phyloP scores from a whole-genome alignment of 2,329 filamentous ascomycete species.

The Helotiales sp. region DNA sequence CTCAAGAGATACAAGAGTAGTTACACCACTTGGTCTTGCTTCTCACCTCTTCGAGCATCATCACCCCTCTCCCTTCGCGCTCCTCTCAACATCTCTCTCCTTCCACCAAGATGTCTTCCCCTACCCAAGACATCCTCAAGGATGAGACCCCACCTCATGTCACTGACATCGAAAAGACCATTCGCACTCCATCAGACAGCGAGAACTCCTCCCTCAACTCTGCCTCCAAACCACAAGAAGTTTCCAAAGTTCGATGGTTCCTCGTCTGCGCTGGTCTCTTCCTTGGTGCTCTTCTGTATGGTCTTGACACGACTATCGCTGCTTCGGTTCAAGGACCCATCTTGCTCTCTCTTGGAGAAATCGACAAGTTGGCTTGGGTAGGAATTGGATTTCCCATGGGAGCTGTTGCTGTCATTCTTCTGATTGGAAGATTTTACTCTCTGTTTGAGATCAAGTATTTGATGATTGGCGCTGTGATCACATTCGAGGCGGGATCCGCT shows the following conservation, averaged over 20 bases:
- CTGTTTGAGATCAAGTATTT: slow-evolving; percentile 31
- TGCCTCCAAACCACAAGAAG: background rate
- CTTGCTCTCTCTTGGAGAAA: slow-evolving; percentile 28
- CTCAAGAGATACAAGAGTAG: no score
- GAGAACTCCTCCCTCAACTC: background rate
- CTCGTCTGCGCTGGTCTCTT: slow-evolving; percentile 10
- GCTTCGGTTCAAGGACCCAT: slow-evolving; percentile 35
- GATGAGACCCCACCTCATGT: background rate
- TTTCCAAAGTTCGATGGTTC: background rate
- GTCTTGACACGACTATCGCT: slow-evolving; percentile 20
- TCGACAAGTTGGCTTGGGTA: slow-evolving; percentile 33
- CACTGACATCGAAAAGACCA: background rate
- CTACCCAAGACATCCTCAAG: background rate
- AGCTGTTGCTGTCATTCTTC: slow-evolving; percentile 30
- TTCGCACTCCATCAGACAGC: background rate
- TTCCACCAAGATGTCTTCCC: no score
- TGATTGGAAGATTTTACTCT: slow-evolving; percentile 24
- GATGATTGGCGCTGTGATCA: slow-evolving; percentile 20
- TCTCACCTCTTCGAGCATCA: no score
- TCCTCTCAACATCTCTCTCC: no score
- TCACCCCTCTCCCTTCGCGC: no score
- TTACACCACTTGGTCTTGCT: no score
- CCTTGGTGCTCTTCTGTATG: slow-evolving; percentile 6
- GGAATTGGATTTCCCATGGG: slow-evolving; percentile 35
- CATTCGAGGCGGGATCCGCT: slow-evolving; percentile 29